Base-by-base conservation (phyloP, 2,329 filamentous ascomycete species). In the Ambrosiella cleistominuta region DNA sequence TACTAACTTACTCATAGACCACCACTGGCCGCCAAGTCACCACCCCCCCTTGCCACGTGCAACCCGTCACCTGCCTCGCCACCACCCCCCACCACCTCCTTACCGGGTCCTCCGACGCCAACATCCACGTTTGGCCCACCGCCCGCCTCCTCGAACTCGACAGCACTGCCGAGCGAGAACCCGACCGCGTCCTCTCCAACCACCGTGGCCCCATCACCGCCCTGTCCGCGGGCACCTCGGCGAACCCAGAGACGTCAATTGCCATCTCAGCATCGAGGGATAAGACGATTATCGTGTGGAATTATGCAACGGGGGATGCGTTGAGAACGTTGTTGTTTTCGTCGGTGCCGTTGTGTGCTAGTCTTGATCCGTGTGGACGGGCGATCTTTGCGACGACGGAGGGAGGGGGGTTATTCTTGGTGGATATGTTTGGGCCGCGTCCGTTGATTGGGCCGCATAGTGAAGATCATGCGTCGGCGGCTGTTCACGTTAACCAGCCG, bases 231-330 rank as follows among this genome's bases (percentile, higher is more conserved):
- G 83, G 86, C 15, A 81, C 86, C 65, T 84, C 85, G 66, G 74
- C 77, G 61, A 83, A 81, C 67, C 67, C 72, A 13, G 80, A 82
- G 64, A 85, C 85, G 60, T 91, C 87, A 68, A 82, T 97, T 61
- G 90, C 86, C 60, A 78, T 96, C 17, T 94, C 91, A 2, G 81
- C 83, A 6, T 88, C 88, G 63, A 82, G 80, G 64, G 93, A 97
- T 71, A 90, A 87, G 70, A 93, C 88, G 7, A 88, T 88, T 64
- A 83, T 95, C 65, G 76, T 95, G 61, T 98, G 93, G 93, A 90
- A 97, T 70, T 94, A 94, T 67, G 81, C 83, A 62, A 86, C 81
- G 0, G 88, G 88, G 44, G 79, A 81, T 61, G 75, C 85, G 9
- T 72, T 97, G 59, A 81, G 90, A 49, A 97, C 89, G 3, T 81